These are phyloP conservation scores for Termitomyces sp. DNA, from an alignment of 1,284 basidiomycete species.

Conservation along the genomic window DNA sequence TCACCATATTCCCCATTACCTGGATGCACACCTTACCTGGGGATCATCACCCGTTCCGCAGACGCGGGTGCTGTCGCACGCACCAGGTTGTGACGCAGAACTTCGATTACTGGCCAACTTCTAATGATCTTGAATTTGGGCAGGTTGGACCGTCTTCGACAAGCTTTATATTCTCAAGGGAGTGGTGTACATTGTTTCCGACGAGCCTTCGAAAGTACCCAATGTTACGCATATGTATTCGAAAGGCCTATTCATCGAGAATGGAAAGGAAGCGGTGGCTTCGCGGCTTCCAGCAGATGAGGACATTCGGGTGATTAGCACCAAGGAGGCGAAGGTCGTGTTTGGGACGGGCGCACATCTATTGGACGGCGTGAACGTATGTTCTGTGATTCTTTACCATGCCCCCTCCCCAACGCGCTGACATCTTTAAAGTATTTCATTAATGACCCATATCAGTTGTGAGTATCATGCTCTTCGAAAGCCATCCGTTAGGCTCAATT, in stretches of 20 bases:
- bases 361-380: slow-evolving; percentile 64
- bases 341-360: slow-evolving; percentile 63
- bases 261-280: slow-evolving; percentile 38
- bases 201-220: slow-evolving; percentile 50
- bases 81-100: slow-evolving; percentile 42
- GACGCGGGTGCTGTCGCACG: slow-evolving; percentile 56
- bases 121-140: background rate
- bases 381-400: slow-evolving; percentile 19
- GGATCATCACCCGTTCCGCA: slow-evolving; percentile 41
- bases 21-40: slow-evolving; percentile 37
- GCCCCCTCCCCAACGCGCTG: background rate
- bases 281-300: slow-evolving; percentile 64
- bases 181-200: slow-evolving; percentile 67
- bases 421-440: slow-evolving; percentile 51
- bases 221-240: slow-evolving; percentile 54
- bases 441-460: slow-evolving; percentile 85
- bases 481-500: slow-evolving; percentile 4
- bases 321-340: slow-evolving; percentile 58
- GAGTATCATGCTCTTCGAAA: slow-evolving; percentile 21
- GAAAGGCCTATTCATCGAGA: slow-evolving; percentile 43
- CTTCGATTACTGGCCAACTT: background rate
- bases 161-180: slow-evolving; percentile 73
- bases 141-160: slow-evolving; percentile 85
- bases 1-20: slow-evolving; percentile 12
- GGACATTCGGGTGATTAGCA: slow-evolving; percentile 72